A percentile compares a stretch with the other conserved stretches of the same genome.
Conservation (phyloP, 1,139 yeast species). For the Candida sanyaensis region DNA sequence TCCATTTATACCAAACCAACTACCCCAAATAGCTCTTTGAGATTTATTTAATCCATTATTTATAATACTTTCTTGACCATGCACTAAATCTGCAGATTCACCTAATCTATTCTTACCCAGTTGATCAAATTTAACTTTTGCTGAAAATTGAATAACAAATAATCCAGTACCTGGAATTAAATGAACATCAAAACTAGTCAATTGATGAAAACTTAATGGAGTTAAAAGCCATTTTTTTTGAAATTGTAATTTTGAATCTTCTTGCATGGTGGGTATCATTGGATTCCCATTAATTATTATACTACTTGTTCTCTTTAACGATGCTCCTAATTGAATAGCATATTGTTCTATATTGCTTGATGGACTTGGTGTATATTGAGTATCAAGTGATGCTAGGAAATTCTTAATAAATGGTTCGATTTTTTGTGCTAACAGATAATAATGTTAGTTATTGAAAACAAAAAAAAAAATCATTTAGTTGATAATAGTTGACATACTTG, state of each 20-base stretch:
- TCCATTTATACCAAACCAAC: slow-evolving; percentile 68
- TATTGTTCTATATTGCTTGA: slow-evolving; percentile 47
- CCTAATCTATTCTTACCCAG: slow-evolving; percentile 66
- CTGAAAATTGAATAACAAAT: slow-evolving; percentile 53
- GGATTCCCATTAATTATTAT: slow-evolving; percentile 70
- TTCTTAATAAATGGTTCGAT: slow-evolving; percentile 48
- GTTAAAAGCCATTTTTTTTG: slow-evolving; percentile 65
- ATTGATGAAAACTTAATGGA: slow-evolving; percentile 63
- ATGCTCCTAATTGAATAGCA: slow-evolving; percentile 52
- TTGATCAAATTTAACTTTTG: slow-evolving; percentile 75
- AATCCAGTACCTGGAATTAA: slow-evolving; percentile 70
- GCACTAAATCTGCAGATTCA: slow-evolving; percentile 52
- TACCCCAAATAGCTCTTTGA: slow-evolving; percentile 55
- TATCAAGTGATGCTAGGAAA: slow-evolving; percentile 39
- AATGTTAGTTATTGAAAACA: slow-evolving; percentile 7
- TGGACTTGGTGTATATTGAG: slow-evolving; percentile 28
- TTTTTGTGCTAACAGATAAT: slow-evolving; percentile 34
- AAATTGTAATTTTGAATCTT: slow-evolving; percentile 56
- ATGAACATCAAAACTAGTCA: slow-evolving; percentile 67
- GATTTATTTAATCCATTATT: slow-evolving; percentile 14
- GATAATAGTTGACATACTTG: slow-evolving; percentile 22
- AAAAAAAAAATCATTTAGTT: not conserved
- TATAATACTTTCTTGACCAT: slow-evolving; percentile 9
- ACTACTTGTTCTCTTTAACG: slow-evolving; percentile 46
- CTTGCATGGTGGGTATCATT: slow-evolving; percentile 38